These are phyloP conservation scores for Cercospora sp. DNA, from an alignment of 2,329 filamentous ascomycete genomes.

Conservation along the genomic window DNA sequence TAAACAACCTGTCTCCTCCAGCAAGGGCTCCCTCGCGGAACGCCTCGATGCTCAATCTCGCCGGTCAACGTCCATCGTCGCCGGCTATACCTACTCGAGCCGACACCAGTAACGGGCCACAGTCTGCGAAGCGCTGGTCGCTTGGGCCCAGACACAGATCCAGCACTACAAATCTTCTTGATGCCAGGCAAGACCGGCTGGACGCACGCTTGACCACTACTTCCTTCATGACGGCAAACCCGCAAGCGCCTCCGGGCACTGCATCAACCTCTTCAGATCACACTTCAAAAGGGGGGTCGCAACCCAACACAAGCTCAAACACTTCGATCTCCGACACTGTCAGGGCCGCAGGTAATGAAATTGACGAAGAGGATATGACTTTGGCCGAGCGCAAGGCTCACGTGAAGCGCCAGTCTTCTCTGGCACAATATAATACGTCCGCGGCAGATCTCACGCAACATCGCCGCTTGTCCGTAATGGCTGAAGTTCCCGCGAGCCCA, in stretches of 20 bases:
- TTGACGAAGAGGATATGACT: conserved; percentile 66
- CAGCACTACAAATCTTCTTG: conserved; percentile 48
- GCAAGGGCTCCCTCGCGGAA: conserved; percentile 10
- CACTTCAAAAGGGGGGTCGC: conserved; percentile 9
- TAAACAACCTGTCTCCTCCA: not conserved
- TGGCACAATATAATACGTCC: conserved; percentile 14
- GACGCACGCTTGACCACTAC: conserved; percentile 43
- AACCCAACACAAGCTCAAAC: conserved; percentile 20
- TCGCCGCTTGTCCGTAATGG: conserved; percentile 9
- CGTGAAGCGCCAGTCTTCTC: conserved; percentile 35
- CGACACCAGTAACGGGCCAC: not conserved
- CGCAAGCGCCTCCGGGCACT: conserved; percentile 31
- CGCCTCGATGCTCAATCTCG: conserved; percentile 2
- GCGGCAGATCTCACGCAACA: conserved; percentile 10
- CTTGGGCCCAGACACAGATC: conserved; percentile 28
- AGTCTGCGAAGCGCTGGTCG: conserved; percentile 11
- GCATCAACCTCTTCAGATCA: conserved; percentile 18
- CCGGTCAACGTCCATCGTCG: not conserved
- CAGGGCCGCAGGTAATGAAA: conserved; percentile 21
- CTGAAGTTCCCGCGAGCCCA: conserved; percentile 5
- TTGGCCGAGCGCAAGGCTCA: conserved; percentile 61
- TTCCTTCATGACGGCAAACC: conserved; percentile 40
- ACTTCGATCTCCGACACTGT: conserved; percentile 26
- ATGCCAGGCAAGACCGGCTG: conserved; percentile 56
- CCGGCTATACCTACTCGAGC: not conserved